Evolutionary conservation across 2,329 filamentous ascomycete genomes (phyloP).

Genomic region (Fusarium beomiforme): DNA sequence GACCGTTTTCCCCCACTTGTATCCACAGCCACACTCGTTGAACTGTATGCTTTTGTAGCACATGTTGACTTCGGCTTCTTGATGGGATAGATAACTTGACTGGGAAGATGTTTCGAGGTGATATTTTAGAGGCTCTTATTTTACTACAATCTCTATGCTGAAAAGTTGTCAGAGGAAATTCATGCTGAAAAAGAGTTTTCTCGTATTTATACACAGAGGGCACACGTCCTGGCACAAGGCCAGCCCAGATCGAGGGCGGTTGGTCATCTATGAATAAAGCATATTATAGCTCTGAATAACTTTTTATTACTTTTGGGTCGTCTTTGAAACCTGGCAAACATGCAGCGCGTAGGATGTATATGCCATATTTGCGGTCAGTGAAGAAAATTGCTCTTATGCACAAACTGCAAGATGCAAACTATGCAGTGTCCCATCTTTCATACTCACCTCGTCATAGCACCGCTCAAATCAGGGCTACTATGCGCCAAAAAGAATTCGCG

Average conservation of each 20-base stretch:
- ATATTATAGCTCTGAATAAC: background rate
- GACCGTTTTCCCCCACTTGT: background rate
- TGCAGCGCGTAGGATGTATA: fast-evolving
- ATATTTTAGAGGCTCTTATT: too few species aligned
- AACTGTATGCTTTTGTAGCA: background rate
- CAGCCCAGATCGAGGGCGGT: too few species aligned
- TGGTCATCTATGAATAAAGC: too few species aligned
- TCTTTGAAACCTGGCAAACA: background rate
- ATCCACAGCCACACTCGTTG: background rate
- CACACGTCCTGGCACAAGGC: too few species aligned
- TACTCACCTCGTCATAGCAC: too few species aligned
- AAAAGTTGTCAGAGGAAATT: background rate
- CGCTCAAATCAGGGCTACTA: background rate
- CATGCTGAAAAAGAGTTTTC: background rate
- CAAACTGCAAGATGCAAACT: fast-evolving
- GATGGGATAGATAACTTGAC: fast-evolving
- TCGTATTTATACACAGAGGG: background rate
- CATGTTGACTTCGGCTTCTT: fast-evolving
- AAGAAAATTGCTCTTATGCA: background rate
- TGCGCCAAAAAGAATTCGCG: too few species aligned
- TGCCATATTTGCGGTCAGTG: background rate
- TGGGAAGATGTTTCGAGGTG: fast-evolving
- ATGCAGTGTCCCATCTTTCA: background rate
- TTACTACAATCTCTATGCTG: too few species aligned
- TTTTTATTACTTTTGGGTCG: background rate